Evolutionary conservation across 208 protist species (phyloP).

Genomic region (Novymonas esmeraldas): DNA sequence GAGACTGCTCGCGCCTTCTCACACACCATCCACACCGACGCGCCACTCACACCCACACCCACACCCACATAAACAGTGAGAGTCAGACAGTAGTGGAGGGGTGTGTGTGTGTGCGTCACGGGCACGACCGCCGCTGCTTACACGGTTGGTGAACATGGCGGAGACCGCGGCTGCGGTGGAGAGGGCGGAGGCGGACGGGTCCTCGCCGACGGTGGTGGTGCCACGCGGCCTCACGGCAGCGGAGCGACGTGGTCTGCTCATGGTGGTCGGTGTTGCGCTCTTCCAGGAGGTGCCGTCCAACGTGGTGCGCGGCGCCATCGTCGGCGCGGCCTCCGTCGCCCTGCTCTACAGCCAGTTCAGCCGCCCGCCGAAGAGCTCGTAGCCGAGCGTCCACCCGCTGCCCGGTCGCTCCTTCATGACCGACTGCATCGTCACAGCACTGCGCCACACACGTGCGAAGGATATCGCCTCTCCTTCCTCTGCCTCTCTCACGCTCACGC

Average conservation of each 20-base stretch:
- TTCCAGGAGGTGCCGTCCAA: constrained; percentile 47
- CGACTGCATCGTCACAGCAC: too few species aligned
- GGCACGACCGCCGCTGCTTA: background rate
- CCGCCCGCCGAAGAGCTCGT: background rate
- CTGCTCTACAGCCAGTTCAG: constrained; percentile 11
- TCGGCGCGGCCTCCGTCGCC: constrained; percentile 10
- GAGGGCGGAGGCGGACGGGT: background rate
- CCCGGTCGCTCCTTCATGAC: too few species aligned
- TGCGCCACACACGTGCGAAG: too few species aligned
- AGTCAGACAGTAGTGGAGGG: background rate
- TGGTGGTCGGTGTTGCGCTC: constrained; percentile 33
- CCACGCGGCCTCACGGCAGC: constrained; percentile 10
- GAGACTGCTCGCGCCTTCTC: too few species aligned
- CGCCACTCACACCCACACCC: background rate
- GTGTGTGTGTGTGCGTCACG: background rate
- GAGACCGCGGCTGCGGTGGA: constrained; percentile 1
- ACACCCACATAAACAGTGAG: background rate
- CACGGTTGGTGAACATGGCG: background rate
- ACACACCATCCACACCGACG: too few species aligned
- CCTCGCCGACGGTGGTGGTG: background rate
- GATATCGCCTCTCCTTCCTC: too few species aligned
- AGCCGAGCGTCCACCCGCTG: background rate
- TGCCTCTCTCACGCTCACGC: too few species aligned
- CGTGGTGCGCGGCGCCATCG: constrained; percentile 23
- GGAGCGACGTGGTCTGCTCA: constrained; percentile 31